Conservation (phyloP, 2,329 filamentous ascomycete species). For the Hypoxylon sp. region DNA sequence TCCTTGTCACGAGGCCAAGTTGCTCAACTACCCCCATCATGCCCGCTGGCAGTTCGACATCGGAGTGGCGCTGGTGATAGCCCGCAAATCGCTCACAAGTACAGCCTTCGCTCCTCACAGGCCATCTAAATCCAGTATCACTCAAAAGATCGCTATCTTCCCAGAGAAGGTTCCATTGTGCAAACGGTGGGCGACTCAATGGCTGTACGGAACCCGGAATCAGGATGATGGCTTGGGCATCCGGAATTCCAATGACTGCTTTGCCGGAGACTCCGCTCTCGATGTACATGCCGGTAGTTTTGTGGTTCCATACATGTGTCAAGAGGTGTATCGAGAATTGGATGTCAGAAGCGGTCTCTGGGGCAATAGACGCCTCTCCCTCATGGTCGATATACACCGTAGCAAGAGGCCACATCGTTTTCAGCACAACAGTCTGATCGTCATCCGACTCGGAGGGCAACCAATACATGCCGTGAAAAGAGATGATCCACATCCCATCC, state of each 20-base stretch:
- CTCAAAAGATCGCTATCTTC: too few relatives aligned
- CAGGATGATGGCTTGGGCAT: background rate
- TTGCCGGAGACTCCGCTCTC: background rate
- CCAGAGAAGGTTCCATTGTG: slow-evolving; percentile 12
- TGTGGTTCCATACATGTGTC: too few relatives aligned
- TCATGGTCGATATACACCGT: background rate
- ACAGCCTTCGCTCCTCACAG: too few relatives aligned
- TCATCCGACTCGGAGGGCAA: background rate
- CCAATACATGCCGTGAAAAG: slow-evolving; percentile 4
- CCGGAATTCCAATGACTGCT: background rate
- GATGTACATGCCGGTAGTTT: background rate
- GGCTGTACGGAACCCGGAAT: slow-evolving; percentile 1
- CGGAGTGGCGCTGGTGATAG: too few relatives aligned
- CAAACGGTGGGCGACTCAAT: background rate
- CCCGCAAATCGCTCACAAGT: too few relatives aligned
- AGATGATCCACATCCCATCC: slow-evolving; percentile 5
- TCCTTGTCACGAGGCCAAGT: background rate
- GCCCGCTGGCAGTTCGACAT: too few relatives aligned
- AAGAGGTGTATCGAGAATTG: too few relatives aligned
- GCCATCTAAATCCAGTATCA: too few relatives aligned
- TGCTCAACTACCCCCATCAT: background rate
- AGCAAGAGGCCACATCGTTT: background rate
- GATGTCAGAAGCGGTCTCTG: too few relatives aligned
- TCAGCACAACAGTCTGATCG: background rate
- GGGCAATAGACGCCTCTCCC: background rate